phyloP scores from a whole-genome alignment of 1,284 basidiomycete genomes.

The Ganoderma boninense region DNA sequence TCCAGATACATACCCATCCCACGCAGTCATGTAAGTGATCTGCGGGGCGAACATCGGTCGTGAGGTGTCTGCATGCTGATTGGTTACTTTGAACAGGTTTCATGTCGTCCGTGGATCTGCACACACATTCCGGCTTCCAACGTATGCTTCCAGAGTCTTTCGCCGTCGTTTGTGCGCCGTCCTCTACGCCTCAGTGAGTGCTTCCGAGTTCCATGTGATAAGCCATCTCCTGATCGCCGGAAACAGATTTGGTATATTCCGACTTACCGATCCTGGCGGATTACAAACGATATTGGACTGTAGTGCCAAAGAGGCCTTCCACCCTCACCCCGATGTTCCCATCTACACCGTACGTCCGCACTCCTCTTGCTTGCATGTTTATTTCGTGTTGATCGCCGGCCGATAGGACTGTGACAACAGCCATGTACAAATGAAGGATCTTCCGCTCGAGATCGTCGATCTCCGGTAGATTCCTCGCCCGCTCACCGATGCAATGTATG shows the following conservation, averaged over 20 bases:
- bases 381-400: background rate
- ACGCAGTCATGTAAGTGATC: slow-evolving; percentile 79
- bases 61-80: background rate
- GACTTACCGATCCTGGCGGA: slow-evolving; percentile 86
- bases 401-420: slow-evolving; percentile 79
- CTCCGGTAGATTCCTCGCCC: slow-evolving; percentile 50
- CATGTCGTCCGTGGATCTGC: slow-evolving; percentile 90
- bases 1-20: slow-evolving; percentile 91
- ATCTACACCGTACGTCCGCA: slow-evolving; percentile 78
- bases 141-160: slow-evolving; percentile 89
- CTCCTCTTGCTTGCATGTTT: slow-evolving; percentile 4
- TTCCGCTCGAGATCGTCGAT: slow-evolving; percentile 77
- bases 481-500: background rate
- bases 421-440: slow-evolving; percentile 80
- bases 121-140: slow-evolving; percentile 90
- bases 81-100: slow-evolving; percentile 57
- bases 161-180: slow-evolving; percentile 90
- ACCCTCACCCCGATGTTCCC: slow-evolving; percentile 82
- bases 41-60: background rate
- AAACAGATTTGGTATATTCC: slow-evolving; percentile 83
- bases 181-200: slow-evolving; percentile 75
- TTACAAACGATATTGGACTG: slow-evolving; percentile 76
- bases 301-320: slow-evolving; percentile 77
- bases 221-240: background rate
- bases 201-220: background rate